Conservation (phyloP, 148 eudicot genomes). For the Pouteria glomerata region DNA sequence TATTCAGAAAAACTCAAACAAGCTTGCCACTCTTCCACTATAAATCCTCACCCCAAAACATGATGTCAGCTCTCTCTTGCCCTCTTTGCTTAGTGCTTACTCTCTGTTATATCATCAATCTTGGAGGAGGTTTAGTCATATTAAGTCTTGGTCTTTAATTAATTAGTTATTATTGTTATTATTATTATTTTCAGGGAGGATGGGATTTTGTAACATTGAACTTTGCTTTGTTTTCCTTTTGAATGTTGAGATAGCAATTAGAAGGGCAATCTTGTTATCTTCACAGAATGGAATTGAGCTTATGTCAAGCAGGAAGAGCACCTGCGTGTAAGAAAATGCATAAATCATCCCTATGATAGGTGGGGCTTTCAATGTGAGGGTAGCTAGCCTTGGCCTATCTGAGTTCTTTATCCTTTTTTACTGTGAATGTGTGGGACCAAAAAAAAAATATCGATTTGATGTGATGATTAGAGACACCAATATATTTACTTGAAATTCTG, state of each 20-base stretch:
- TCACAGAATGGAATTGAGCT: no score
- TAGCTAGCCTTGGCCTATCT: background rate
- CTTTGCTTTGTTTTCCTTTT: background rate
- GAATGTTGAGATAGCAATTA: background rate
- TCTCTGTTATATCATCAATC: no score
- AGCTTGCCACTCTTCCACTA: background rate
- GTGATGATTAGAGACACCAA: background rate
- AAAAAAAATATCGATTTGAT: background rate
- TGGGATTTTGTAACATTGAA: background rate
- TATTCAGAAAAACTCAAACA: background rate
- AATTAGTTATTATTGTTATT: background rate
- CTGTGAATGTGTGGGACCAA: background rate
- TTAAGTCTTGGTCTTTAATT: no score
- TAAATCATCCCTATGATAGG: background rate
- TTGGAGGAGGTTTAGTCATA: no score
- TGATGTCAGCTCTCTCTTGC: no score
- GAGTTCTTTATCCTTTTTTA: background rate
- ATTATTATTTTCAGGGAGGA: background rate
- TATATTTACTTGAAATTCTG: background rate
- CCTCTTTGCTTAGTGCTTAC: no score
- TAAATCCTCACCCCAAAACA: background rate
- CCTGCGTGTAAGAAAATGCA: background rate
- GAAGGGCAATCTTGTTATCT: background rate
- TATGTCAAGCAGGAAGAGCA: background rate
- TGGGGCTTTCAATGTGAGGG: background rate